phyloP scores from a whole-genome alignment of 108 stramenopile species.

The Nitzschia sp. region DNA sequence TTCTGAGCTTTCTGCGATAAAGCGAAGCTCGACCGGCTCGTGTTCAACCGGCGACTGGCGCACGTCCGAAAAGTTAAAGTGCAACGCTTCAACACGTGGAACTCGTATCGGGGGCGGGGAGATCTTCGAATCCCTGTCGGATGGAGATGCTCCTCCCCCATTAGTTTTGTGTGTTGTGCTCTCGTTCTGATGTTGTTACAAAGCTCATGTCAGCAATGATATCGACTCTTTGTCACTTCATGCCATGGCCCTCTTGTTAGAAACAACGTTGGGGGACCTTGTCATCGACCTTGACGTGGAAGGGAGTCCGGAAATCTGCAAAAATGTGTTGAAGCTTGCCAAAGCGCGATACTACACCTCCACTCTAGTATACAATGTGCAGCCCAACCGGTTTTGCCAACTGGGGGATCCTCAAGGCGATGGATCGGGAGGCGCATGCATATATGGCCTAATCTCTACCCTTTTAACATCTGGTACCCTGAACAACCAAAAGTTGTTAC shows the following conservation, averaged over 20 bases:
- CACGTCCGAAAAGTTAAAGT: too few species aligned
- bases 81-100: too few species aligned
- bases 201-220: too few species aligned
- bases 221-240: too few species aligned
- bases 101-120: too few species aligned
- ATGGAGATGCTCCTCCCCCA: too few species aligned
- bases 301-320: conserved; percentile 72
- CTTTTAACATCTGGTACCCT: conserved; percentile 11
- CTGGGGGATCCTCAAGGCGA: conserved; percentile 93
- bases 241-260: conserved; percentile 80
- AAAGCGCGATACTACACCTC: conserved; percentile 81
- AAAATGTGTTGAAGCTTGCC: conserved; percentile 81
- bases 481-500: conserved; percentile 23
- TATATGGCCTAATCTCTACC: conserved; percentile 70
- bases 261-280: conserved; percentile 86
- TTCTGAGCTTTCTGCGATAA: too few species aligned
- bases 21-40: too few species aligned
- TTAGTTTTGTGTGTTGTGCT: too few species aligned
- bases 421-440: conserved; percentile 91
- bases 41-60: too few species aligned
- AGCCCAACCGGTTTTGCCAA: conserved; percentile 71
- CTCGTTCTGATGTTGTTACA: too few species aligned
- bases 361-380: conserved; percentile 72
- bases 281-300: conserved; percentile 84
- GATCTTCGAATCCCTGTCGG: too few species aligned